Percentiles rank a stretch among this genome's conserved stretches.
phyloP scores from a whole-genome alignment of 441 rosid genomes.

The Gossypium schwendimanii region DNA sequence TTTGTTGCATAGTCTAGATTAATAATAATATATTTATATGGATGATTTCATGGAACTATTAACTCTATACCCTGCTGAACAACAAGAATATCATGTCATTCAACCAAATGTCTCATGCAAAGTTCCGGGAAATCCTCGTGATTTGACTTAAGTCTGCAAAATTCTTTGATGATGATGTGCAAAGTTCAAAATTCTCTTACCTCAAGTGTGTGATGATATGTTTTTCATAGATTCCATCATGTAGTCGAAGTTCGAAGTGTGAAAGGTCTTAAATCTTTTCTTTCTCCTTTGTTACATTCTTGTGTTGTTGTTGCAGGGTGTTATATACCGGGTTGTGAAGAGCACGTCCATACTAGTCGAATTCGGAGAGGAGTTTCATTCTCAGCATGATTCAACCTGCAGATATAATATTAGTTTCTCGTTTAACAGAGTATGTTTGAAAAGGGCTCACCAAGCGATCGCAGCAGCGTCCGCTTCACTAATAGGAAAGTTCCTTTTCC shows the following conservation, averaged over 20 bases:
- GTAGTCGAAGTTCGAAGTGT: not conserved
- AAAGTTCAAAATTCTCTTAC: too few species aligned
- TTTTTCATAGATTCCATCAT: too few species aligned
- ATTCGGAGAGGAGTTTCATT: constrained; percentile 31
- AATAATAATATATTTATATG: too few species aligned
- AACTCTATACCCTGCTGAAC: too few species aligned
- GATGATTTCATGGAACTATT: too few species aligned
- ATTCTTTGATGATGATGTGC: too few species aligned
- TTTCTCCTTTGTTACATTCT: not conserved
- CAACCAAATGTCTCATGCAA: too few species aligned
- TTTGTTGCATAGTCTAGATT: too few species aligned
- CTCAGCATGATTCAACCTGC: constrained; percentile 20
- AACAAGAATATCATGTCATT: too few species aligned
- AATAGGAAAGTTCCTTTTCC: constrained; percentile 28
- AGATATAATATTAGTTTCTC: constrained; percentile 35
- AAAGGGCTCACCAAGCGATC: constrained; percentile 40
- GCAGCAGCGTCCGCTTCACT: constrained; percentile 25
- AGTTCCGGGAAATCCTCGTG: too few species aligned
- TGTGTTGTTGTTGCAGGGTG: constrained; percentile 25
- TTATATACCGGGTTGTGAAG: constrained; percentile 23
- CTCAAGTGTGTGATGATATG: too few species aligned
- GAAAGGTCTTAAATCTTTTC: not conserved
- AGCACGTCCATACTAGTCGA: constrained; percentile 27
- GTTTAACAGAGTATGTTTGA: constrained; percentile 38
- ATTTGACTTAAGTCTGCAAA: too few species aligned